Evolutionary conservation across 1,139 yeast genomes (phyloP), one percentile per base, ranked within the genome.

Genomic region (Suhomyces anneliseae): DNA sequence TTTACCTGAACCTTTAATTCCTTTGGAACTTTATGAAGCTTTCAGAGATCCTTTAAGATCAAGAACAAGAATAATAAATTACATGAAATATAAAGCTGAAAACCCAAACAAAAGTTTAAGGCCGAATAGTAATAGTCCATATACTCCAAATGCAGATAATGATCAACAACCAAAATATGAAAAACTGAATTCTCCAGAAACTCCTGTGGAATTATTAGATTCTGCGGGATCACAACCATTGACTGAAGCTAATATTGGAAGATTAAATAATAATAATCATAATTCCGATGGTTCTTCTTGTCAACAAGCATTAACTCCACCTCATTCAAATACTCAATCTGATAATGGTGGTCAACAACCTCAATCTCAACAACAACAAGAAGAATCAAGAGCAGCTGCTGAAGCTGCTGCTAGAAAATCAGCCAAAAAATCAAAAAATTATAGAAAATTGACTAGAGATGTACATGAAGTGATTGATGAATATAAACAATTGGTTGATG

Each of bases 1-100:
- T 39, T 76, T 93, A 48, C 96, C 97, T 0, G 98, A 93, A 59
- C 98, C 99, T 0, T 77, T 93, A 46, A 83, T 93, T 19, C 97
- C 98, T 0, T 70, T 90, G 41, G 80, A 79, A 8, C 71, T 82
- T 51, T 95, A 93, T 66, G 92, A 88, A 54, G 72, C 73, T 27
- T 93, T 93, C 62, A 78, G 99, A 58, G 84, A 80, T 40, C 97
- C 97, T 2, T 74, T 90, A 45, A 70, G 81, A 44, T 74, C 80
- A 41, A 76, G 85, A 54, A 79, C 82, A 9, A 72, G 83, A 52
- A 78, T 87, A 41, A 71, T 83, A 40, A 81, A 78, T 51, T 86
- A 84, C 63, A 72, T 87, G 70, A 80, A 82, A 54, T 78, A 76
- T 53, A 76, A 80, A 56, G 79, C 78, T 0, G 76, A 68, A 51